A percentile compares a stretch with the other conserved stretches of the same genome.
Evolutionary conservation across 164 flowering plant genomes (phyloP).

Genomic region (Aristolochia californica): DNA sequence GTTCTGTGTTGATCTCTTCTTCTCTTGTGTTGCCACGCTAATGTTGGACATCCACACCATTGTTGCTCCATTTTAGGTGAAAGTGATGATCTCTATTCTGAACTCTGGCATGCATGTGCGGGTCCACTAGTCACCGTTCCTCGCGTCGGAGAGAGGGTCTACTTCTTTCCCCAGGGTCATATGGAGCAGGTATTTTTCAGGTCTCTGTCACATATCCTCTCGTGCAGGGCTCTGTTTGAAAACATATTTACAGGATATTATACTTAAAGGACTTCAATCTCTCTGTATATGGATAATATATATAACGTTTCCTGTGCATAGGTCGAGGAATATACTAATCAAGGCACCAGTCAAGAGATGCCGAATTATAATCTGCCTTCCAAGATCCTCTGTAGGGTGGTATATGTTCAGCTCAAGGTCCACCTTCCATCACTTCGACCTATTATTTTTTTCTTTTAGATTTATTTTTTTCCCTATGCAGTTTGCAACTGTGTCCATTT

Average conservation of each 20-base stretch:
- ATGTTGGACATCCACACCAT: background rate
- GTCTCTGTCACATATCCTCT: no score
- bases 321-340: slow-evolving; percentile 30
- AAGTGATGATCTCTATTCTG: slow-evolving; percentile 19
- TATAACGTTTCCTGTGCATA: slow-evolving; percentile 11
- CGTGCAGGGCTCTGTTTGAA: background rate
- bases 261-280: background rate
- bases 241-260: no score
- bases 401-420: slow-evolving; percentile 42
- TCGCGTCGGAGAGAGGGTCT: slow-evolving; percentile 32
- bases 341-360: slow-evolving; percentile 19
- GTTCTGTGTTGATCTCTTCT: background rate
- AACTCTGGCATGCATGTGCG: slow-evolving; percentile 55
- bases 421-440: background rate
- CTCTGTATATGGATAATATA: background rate
- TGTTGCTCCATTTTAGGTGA: slow-evolving; percentile 13
- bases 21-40: background rate
- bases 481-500: background rate
- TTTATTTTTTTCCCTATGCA: background rate
- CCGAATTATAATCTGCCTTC: slow-evolving; percentile 40
- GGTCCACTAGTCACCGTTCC: slow-evolving; percentile 43
- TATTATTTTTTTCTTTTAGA: background rate
- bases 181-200: slow-evolving; percentile 51
- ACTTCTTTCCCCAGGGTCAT: slow-evolving; percentile 66
- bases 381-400: slow-evolving; percentile 48